Percentiles rank a stretch among this genome's conserved stretches.
phyloP scores from a whole-genome alignment of 495 filamentous ascomycete species.

The Penicillium turbatum region DNA sequence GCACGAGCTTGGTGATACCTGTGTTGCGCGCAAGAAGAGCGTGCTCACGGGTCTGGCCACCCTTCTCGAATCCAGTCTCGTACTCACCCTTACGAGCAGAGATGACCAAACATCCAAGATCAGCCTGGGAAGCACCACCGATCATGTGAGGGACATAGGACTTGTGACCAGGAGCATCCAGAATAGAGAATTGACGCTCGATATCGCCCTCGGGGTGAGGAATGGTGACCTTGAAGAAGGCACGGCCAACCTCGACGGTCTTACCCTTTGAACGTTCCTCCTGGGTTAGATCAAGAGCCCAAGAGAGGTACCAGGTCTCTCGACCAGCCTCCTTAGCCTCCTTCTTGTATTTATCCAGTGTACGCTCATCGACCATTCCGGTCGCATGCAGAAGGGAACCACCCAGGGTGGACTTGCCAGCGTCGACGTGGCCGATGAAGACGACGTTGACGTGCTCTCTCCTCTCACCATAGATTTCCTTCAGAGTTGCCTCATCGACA shows the following conservation, averaged over 20 bases:
- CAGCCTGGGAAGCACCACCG: constrained; percentile 91
- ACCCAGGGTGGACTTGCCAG: constrained; percentile 93
- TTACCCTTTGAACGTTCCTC: constrained; percentile 97
- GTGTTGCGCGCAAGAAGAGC: constrained; percentile 97
- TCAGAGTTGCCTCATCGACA: constrained; percentile 84
- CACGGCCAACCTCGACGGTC: constrained; percentile 94
- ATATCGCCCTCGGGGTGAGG: constrained; percentile 46
- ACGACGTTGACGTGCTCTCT: constrained; percentile 95
- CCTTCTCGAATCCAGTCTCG: constrained; percentile 99
- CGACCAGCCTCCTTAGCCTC: constrained; percentile 94
- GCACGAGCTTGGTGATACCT: constrained; percentile 88
- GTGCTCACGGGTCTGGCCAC: constrained; percentile 95
- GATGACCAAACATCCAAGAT: constrained; percentile 94
- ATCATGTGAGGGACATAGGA: constrained; percentile 96
- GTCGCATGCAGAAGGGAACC: constrained; percentile 88
- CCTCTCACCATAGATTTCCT: constrained; percentile 90
- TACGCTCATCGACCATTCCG: constrained; percentile 98
- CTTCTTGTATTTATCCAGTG: constrained; percentile 94
- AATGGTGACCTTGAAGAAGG: constrained; percentile 90
- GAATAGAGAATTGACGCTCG: constrained; percentile 69
- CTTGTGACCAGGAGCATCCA: constrained; percentile 96
- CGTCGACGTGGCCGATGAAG: constrained; percentile 97
- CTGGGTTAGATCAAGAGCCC: constrained; percentile 93
- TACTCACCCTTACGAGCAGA: constrained; percentile 98
- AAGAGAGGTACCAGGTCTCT: constrained; percentile 98